A percentile compares a stretch with the other conserved stretches of the same genome.
phyloP scores from a whole-genome alignment of 495 filamentous ascomycete species.

The Neurospora sp. region DNA sequence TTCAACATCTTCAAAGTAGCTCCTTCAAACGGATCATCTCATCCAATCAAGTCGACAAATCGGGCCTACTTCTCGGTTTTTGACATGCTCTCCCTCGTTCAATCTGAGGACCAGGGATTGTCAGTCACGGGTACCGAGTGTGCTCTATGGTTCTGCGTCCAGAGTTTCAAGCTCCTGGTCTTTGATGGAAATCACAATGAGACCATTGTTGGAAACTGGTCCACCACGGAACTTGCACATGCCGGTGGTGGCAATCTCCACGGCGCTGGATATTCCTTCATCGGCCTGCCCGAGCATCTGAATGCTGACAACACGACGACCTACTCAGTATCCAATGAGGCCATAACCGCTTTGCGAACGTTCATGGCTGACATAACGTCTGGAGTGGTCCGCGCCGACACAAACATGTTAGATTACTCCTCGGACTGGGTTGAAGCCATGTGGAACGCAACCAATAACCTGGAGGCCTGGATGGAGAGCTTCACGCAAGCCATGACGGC shows the following conservation, averaged over 20 bases:
- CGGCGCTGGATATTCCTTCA: conserved; percentile 20
- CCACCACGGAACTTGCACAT: conserved; percentile 13
- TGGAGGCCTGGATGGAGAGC: conserved; percentile 20
- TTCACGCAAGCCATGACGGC: conserved; percentile 25
- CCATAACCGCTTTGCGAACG: conserved; percentile 14
- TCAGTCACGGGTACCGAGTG: conserved; percentile 12
- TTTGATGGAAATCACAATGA: conserved; percentile 17
- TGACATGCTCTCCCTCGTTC: conserved; percentile 21
- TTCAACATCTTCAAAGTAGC: conserved; percentile 20
- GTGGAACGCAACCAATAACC: conserved; percentile 18
- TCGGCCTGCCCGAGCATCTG: conserved; percentile 19
- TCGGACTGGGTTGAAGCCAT: conserved; percentile 32
- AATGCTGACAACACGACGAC: conserved; percentile 14
- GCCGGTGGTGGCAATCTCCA: conserved; percentile 3
- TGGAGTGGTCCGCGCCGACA: conserved; percentile 18
- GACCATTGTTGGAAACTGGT: conserved; percentile 17
- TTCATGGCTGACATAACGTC: conserved; percentile 23
- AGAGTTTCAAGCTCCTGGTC: conserved; percentile 18
- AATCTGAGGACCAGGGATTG: conserved; percentile 5
- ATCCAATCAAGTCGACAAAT: conserved; percentile 5
- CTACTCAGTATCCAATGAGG: conserved; percentile 21
- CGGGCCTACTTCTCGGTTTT: conserved; percentile 25
- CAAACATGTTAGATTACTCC: conserved; percentile 19
- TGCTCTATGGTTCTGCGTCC: conserved; percentile 29
- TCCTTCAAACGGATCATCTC: conserved; percentile 16